phyloP scores from a whole-genome alignment of 805 yeast species.

The Osmozyma mogii region DNA sequence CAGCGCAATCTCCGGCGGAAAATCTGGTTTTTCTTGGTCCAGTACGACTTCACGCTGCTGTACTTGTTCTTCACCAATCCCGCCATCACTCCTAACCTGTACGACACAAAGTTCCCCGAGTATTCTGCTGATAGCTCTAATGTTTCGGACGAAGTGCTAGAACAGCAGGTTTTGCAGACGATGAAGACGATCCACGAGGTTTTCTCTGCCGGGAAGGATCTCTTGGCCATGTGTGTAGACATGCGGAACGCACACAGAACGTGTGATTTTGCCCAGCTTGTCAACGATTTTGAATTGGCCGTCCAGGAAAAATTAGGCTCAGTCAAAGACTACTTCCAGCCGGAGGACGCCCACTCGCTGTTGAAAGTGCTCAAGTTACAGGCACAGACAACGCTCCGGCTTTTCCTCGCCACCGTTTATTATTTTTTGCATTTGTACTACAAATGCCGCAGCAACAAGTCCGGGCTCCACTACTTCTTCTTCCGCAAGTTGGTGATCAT shows the following conservation, averaged over 20 bases:
- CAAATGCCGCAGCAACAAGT: constrained; percentile 8
- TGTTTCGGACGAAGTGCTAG: constrained; percentile 6
- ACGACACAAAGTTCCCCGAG: constrained; percentile 7
- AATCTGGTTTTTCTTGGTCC: constrained; percentile 10
- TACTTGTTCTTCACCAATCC: constrained; percentile 9
- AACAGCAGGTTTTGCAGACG: constrained; percentile 3
- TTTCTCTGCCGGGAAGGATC: constrained; percentile 3
- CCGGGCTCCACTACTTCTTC: constrained; percentile 12
- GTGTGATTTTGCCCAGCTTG: constrained; percentile 3
- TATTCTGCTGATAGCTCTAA: constrained; percentile 6
- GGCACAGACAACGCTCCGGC: constrained; percentile 4
- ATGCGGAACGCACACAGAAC: constrained; percentile 3
- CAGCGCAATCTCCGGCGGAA: constrained; percentile 10
- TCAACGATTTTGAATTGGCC: constrained; percentile 7
- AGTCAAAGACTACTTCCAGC: constrained; percentile 4
- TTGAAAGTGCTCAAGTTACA: constrained; percentile 5
- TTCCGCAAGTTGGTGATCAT: constrained; percentile 10
- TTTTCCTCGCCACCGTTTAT: constrained; percentile 11
- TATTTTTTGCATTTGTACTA: constrained; percentile 15
- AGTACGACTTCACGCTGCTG: constrained; percentile 7
- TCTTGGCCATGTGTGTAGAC: constrained; percentile 8
- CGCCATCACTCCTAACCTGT: constrained; percentile 2
- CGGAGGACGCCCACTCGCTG: background rate
- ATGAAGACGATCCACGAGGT: constrained; percentile 3
- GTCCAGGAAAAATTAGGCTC: constrained; percentile 7